A percentile compares a stretch with the other conserved stretches of the same genome.
These are phyloP conservation scores for Anastatica hierochuntica DNA, from an alignment of 345 rosid species.

Conservation along the genomic window DNA sequence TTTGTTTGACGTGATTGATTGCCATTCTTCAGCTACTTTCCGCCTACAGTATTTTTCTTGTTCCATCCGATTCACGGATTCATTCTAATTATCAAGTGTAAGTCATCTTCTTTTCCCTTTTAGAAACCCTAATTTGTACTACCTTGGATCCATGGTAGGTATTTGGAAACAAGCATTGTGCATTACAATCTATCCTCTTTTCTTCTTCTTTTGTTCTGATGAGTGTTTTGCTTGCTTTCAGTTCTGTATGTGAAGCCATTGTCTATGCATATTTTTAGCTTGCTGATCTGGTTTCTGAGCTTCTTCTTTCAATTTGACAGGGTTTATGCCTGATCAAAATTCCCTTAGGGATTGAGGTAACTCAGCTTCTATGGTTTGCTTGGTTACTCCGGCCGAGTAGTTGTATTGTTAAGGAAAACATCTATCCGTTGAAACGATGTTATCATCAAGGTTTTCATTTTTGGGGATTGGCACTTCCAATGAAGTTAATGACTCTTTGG, in stretches of 20 bases:
- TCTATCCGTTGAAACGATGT: constrained; percentile 15
- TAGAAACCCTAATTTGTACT: too few species aligned
- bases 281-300: neutral
- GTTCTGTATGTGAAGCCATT: neutral
- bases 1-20: too few species aligned
- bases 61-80: too few species aligned
- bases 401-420: constrained; percentile 1
- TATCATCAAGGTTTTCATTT: constrained; percentile 31
- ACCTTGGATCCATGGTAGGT: constrained; percentile 1
- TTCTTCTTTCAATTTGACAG: constrained; percentile 10
- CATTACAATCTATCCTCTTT: neutral
- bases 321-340: constrained; percentile 2
- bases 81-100: neutral
- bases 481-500: constrained; percentile 21
- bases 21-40: too few species aligned
- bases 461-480: constrained; percentile 24
- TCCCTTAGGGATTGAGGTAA: neutral
- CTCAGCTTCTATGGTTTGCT: constrained; percentile 14
- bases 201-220: neutral
- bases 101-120: constrained; percentile 2
- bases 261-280: neutral
- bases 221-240: neutral
- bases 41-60: too few species aligned
- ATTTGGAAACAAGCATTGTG: constrained; percentile 7
- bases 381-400: neutral